These are phyloP conservation scores for Ophiostoma quercus DNA, from an alignment of 2,329 filamentous ascomycete genomes.

Conservation along the genomic window DNA sequence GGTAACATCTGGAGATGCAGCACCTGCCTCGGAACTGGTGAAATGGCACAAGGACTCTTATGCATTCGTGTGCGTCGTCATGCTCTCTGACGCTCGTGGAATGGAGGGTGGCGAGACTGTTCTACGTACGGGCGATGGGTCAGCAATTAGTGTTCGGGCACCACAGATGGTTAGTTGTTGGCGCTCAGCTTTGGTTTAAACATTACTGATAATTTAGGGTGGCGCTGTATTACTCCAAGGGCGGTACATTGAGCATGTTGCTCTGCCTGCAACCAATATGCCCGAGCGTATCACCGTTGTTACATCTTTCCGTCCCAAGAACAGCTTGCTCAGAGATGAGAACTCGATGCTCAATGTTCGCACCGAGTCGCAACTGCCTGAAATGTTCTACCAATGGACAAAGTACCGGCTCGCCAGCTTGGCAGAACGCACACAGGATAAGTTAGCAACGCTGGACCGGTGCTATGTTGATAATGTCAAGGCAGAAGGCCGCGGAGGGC, in stretches of 20 bases:
- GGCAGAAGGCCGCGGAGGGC: background rate
- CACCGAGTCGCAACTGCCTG: conserved; percentile 10
- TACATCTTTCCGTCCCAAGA: background rate
- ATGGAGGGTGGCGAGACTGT: conserved; percentile 8
- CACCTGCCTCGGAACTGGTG: background rate
- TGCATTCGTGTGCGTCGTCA: conserved; percentile 3
- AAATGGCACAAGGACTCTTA: conserved; percentile 13
- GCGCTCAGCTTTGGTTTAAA: background rate
- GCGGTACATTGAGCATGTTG: conserved; percentile 6
- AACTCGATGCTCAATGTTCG: conserved; percentile 13
- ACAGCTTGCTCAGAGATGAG: background rate
- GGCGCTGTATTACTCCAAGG: conserved; percentile 4
- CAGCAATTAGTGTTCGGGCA: background rate
- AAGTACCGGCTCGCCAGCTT: background rate
- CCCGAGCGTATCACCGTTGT: background rate
- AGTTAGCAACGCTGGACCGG: background rate
- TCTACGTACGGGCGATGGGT: background rate
- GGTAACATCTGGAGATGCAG: background rate
- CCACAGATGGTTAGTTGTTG: background rate
- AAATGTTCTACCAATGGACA: conserved; percentile 13
- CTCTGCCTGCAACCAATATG: conserved; percentile 6
- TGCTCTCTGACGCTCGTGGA: conserved; percentile 2
- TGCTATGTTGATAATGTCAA: background rate
- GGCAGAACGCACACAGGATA: background rate
- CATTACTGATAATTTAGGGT: background rate